phyloP scores from a whole-genome alignment of 768 basidiomycete species.

The Termitomyces bulborhizus region DNA sequence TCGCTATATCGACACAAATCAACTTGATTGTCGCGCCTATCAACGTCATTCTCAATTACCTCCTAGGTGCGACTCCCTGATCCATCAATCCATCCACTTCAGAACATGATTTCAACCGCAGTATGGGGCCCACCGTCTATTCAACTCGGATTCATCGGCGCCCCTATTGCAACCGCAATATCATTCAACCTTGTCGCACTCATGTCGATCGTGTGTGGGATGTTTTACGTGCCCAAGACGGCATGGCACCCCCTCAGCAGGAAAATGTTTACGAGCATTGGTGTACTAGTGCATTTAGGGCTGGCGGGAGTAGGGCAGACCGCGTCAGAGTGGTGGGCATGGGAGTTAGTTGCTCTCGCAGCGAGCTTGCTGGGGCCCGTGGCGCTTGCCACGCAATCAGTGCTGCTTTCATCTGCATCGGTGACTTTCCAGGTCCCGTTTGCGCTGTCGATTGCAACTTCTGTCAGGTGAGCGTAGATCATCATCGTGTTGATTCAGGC shows the following conservation, averaged over 20 bases:
- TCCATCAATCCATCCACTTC: not conserved
- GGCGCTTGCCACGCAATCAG: constrained; percentile 82
- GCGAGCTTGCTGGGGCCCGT: constrained; percentile 67
- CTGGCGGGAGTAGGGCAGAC: constrained; percentile 83
- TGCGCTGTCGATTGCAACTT: constrained; percentile 74
- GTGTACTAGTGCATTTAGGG: constrained; percentile 68
- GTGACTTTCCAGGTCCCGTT: constrained; percentile 82
- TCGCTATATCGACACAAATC: constrained; percentile 80
- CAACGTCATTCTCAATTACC: constrained; percentile 77
- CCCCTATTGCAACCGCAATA: constrained; percentile 83
- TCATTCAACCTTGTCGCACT: constrained; percentile 82
- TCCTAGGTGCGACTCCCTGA: constrained; percentile 54
- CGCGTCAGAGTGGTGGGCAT: constrained; percentile 95
- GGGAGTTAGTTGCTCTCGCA: constrained; percentile 74
- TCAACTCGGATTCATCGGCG: constrained; percentile 85
- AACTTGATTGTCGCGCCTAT: constrained; percentile 79
- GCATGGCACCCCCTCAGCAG: constrained; percentile 79
- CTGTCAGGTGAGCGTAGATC: constrained; percentile 58
- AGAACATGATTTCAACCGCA: constrained; percentile 10
- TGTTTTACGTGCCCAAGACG: constrained; percentile 53
- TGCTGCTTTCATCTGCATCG: constrained; percentile 71
- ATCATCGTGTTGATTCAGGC: not conserved
- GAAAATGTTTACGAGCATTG: constrained; percentile 61
- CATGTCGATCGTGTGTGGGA: constrained; percentile 56
- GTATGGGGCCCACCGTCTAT: constrained; percentile 83